A percentile compares a stretch with the other conserved stretches of the same genome.
phyloP scores from a whole-genome alignment of 805 yeast species.

The Metschnikowia similis region DNA sequence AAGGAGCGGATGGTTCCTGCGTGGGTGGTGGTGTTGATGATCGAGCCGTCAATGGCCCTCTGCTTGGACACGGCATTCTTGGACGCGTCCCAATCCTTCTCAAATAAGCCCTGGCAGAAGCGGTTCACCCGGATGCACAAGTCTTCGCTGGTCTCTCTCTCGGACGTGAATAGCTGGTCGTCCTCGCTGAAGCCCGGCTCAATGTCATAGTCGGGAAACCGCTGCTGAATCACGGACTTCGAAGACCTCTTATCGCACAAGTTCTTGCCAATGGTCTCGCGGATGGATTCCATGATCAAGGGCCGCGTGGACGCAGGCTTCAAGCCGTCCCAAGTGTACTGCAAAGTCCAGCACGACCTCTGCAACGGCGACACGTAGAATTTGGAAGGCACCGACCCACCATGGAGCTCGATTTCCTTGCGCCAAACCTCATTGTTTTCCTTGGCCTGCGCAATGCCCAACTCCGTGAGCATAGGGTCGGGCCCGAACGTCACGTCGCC shows the following conservation, averaged over 20 bases:
- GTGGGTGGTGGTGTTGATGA: conserved; percentile 52
- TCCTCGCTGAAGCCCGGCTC: conserved; percentile 46
- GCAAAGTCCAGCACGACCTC: conserved; percentile 55
- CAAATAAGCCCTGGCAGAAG: conserved; percentile 38
- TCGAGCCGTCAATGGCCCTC: conserved; percentile 18
- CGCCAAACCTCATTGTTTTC: conserved; percentile 43
- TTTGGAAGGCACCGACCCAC: conserved; percentile 53
- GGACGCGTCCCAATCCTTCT: conserved; percentile 18
- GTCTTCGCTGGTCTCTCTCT: conserved; percentile 47
- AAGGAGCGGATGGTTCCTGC: conserved; percentile 56
- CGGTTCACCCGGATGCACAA: conserved; percentile 47
- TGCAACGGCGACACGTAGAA: conserved; percentile 63
- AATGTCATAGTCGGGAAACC: conserved; percentile 38
- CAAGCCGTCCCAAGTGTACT: conserved; percentile 46
- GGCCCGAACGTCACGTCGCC: conserved; percentile 56
- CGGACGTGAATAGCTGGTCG: conserved; percentile 43
- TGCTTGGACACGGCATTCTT: conserved; percentile 19
- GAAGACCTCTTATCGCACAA: conserved; percentile 56
- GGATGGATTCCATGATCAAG: conserved; percentile 41
- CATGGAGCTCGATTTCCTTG: conserved; percentile 36
- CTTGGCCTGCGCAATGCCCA: conserved; percentile 55
- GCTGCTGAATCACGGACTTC: conserved; percentile 31
- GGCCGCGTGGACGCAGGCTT: conserved; percentile 18
- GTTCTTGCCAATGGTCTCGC: conserved; percentile 61
- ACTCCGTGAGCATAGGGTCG: conserved; percentile 54